Base-by-base conservation (phyloP, 352 stramenopile genomes). In the Pythium sp. region DNA sequence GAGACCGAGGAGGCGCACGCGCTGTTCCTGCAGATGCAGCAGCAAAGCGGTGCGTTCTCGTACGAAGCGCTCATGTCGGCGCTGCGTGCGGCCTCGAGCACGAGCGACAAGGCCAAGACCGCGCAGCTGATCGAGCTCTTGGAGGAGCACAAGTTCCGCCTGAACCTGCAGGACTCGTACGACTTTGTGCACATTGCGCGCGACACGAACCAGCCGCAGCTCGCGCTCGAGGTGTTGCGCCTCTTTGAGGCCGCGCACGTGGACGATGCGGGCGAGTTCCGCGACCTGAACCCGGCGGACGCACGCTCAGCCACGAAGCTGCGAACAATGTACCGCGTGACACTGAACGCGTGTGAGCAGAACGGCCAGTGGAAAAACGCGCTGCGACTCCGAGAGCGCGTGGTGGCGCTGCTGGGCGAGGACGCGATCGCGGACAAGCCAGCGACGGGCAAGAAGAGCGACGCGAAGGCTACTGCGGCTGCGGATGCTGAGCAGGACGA, bases 281-380 rank as follows among this genome's bases (percentile, higher is more conserved):
- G 30, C 14, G 65, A 67, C 36, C 26, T 60, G 22, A 60, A 61
- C 28, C 5, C 41, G 26, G 22, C 12, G 1, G 62, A 72, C 59
- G 18, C 47, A 30, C 75, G 72, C 46, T 73, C 72, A n/a, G 60
- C 81, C n/a, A 72, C 58, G 36, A 84, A 81, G 59, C 76, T 88
- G 24, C 81, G 72, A 49, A 81, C 78, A 12, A 82, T 91, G 74
- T 91, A 89, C 74, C 77, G 58, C 51, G 74, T 79, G 41, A 76
- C 76, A 56, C 74, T 89, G 47, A 81, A 78, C 65, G 58, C 72
- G 18, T 84, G 73, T 55, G 83, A 91, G 65, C 73, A 80, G 57
- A 69, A 71, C 46, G 81, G 83, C 24, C 60, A 82, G 46, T 89
- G 81, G 83, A 91, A 91, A 72, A 71, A 77, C 53, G 83, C 83